Evolutionary conservation across 208 protist species (phyloP), one percentile per base, ranked within the genome.

Genomic region (Leishmania amazonensis): DNA sequence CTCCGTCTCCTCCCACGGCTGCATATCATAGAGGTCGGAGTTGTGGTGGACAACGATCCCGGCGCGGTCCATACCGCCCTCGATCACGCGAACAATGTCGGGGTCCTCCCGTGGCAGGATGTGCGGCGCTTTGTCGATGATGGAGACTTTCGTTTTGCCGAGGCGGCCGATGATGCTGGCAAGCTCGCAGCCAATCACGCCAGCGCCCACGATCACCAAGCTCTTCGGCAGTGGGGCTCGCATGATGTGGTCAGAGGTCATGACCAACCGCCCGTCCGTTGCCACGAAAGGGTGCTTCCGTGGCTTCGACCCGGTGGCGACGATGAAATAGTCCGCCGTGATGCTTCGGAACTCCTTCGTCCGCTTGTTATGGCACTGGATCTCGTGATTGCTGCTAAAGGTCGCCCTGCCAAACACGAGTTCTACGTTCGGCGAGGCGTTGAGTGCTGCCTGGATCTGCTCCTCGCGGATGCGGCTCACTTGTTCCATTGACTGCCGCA

Each of bases 181-280:
- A 65, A 97, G 95, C 88, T 97, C 94, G 62, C 90, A 95, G 77
- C 94, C 94, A 0, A 94, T 81, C 49, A 90, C 85, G 31, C 94
- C 94, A 15, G 85, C 94, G 42, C 94, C 94, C 35, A 97, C 88
- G 40, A 97, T 85, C 72, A 97, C 91, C 67, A 97, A 79, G 60
- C 88, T 94, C 57, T 87, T 87, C 21, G 94, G 94, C 51, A 95
- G 80, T 19, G 88, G 86, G 65, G 89, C 77, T 70, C 81, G 84
- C 94, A 97, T 95, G 60, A 97, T 82, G 73, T 94, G 84, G 75
- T 95, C 86, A 13, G 94, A 95, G 35, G 87, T 94, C 76, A 97
- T 85, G 2, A 97, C 85, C 38, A 85, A 81, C 77, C 83, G 83
- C 7, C 87, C 84, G 71, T 97, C 94, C 1, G 86, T 73, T 31